Evolutionary conservation across 2,329 filamentous ascomycete genomes (phyloP).

Genomic region (Cercospora sesami): DNA sequence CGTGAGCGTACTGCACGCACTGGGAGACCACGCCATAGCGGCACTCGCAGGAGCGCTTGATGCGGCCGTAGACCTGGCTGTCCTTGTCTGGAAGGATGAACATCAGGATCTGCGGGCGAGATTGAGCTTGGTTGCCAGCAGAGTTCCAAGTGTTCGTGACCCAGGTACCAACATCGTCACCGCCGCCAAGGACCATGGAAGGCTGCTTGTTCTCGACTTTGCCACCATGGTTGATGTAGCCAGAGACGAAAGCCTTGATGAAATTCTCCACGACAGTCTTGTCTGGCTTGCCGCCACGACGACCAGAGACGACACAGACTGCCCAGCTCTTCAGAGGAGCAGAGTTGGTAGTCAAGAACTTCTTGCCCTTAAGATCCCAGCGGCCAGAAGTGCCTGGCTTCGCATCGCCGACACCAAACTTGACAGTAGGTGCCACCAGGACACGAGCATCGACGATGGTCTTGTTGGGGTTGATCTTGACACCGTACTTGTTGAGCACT

Average conservation of each 20-base stretch:
- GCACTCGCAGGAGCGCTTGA: slow-evolving; percentile 89
- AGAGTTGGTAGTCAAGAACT: slow-evolving; percentile 68
- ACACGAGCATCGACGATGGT: slow-evolving; percentile 66
- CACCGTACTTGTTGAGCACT: slow-evolving; percentile 70
- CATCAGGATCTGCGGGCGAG: slow-evolving; percentile 72
- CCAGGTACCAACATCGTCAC: slow-evolving; percentile 34
- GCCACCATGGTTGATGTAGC: slow-evolving; percentile 64
- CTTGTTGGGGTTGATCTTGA: slow-evolving; percentile 66
- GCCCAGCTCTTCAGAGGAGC: slow-evolving; percentile 68
- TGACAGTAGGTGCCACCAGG: slow-evolving; percentile 68
- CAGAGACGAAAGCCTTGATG: slow-evolving; percentile 60
- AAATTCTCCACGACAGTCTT: slow-evolving; percentile 53
- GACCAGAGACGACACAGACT: slow-evolving; percentile 64
- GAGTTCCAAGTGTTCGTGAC: slow-evolving; percentile 53
- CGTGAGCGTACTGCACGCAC: slow-evolving; percentile 71
- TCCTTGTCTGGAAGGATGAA: slow-evolving; percentile 74
- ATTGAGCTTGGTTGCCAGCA: slow-evolving; percentile 55
- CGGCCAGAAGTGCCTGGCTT: slow-evolving; percentile 69
- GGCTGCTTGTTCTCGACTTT: slow-evolving; percentile 51
- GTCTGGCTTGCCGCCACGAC: slow-evolving; percentile 49
- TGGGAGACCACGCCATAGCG: slow-evolving; percentile 82
- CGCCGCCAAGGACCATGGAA: slow-evolving; percentile 41
- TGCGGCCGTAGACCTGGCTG: slow-evolving; percentile 70
- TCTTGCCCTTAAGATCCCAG: slow-evolving; percentile 83
- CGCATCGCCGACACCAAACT: slow-evolving; percentile 57